Evolutionary conservation across 495 filamentous ascomycete genomes (phyloP), one percentile per base, ranked within the genome.

Genomic region (Penicillium desertorum): DNA sequence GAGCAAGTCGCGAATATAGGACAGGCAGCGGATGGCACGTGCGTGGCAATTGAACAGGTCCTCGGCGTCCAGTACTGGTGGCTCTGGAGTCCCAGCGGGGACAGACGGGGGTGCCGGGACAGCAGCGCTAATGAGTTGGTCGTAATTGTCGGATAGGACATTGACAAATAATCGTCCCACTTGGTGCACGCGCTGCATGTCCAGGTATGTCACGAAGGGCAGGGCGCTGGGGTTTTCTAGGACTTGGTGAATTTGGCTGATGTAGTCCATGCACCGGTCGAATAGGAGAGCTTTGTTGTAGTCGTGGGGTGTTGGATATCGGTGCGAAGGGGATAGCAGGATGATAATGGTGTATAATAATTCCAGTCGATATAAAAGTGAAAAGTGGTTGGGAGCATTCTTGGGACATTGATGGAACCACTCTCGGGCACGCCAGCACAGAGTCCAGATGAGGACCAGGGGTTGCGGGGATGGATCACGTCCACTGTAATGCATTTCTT

Each of bases 281-380:
- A 95, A 96, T 36, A 96, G 86, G 32, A 94, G 78, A 10, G 83
- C 72, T 60, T 87, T 85, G 41, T 81, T 88, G 62, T 90, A 89
- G 12, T 86, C 78, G 27, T 80, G 82, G 25, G 88, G 77, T 0
- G 76, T 71, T 5, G 87, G 84, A n/a, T 83, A 79, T 60, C 85
- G 76, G 4, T 85, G 81, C 22, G 85, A 87, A 1, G 91, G 88
- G 2, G 91, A 89, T 9, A 96, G 76, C 54, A 91, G 86, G 69
- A 94, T 88, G 45, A 95, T 84, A 57, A 86, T 91, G 60, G 87
- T 90, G 70, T 94, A 97, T 11, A 91, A 79, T 53, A 91, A 70
- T 71, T 97, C 92, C 16, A 94, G 80, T 50, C 89, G 83, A 57
- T 95, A 88, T 56, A 90, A 81, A 36, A 87, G 81, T 14, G 83